Conservation (phyloP, 108 stramenopile species). For the Pseudonitzschia delicatissima region DNA sequence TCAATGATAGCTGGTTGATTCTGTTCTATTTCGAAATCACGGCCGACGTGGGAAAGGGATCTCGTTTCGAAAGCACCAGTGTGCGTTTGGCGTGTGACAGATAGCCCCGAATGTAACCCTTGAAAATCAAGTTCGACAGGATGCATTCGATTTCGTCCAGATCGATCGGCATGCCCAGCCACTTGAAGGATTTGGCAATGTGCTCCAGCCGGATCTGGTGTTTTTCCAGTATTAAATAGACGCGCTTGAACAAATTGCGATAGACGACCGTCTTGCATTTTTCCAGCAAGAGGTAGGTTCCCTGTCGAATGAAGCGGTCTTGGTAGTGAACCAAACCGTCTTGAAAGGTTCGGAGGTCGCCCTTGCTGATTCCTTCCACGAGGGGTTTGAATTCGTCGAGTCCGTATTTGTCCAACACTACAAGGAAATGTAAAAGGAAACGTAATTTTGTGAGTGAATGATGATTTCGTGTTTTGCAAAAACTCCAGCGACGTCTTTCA, state of each 20-base stretch:
- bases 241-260: conserved; percentile 91
- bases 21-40: conserved; percentile 45
- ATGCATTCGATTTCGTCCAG: conserved; percentile 96
- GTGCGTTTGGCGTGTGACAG: conserved; percentile 89
- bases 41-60: conserved; percentile 87
- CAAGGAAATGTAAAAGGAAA: too few relatives aligned
- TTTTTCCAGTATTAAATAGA: conserved; percentile 66
- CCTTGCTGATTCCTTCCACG: conserved; percentile 72
- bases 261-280: conserved; percentile 93
- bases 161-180: conserved; percentile 86
- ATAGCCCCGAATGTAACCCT: conserved; percentile 88
- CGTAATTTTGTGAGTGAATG: too few relatives aligned
- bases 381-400: conserved; percentile 77
- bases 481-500: too few relatives aligned
- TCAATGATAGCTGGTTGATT: too few relatives aligned
- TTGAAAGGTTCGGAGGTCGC: conserved; percentile 88
- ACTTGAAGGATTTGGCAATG: conserved; percentile 67
- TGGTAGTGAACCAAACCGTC: conserved; percentile 78
- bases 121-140: conserved; percentile 92
- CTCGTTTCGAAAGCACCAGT: conserved; percentile 89
- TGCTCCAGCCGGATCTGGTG: conserved; percentile 67
- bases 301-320: conserved; percentile 78
- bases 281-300: conserved; percentile 92
- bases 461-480: too few relatives aligned
- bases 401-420: conserved; percentile 83